A percentile compares a stretch with the other conserved stretches of the same genome.
phyloP scores from a whole-genome alignment of 1,284 basidiomycete species.

The Chiua sp. region DNA sequence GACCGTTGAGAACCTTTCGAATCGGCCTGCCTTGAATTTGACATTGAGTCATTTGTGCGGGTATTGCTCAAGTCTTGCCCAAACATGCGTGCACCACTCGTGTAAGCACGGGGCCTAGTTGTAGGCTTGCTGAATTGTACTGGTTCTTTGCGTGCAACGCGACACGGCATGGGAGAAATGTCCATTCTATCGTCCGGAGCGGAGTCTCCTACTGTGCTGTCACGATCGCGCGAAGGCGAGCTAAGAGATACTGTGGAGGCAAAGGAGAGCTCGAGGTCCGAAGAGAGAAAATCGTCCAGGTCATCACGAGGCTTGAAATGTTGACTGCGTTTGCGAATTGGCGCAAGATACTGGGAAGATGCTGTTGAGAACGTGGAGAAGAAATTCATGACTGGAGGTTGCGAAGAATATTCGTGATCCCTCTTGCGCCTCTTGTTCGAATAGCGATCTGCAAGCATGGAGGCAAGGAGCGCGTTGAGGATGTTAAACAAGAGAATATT shows the following conservation, averaged over 20 bases:
- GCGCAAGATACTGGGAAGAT: constrained; percentile 54
- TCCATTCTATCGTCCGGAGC: constrained; percentile 71
- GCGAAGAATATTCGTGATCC: constrained; percentile 33
- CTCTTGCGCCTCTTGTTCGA: constrained; percentile 53
- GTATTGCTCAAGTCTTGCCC: constrained; percentile 72
- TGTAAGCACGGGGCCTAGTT: constrained; percentile 62
- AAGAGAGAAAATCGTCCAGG: constrained; percentile 68
- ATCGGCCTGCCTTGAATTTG: constrained; percentile 43
- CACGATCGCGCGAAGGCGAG: constrained; percentile 60
- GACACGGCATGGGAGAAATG: constrained; percentile 69
- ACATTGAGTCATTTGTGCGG: constrained; percentile 23
- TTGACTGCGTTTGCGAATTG: constrained; percentile 53
- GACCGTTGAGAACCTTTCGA: constrained; percentile 62
- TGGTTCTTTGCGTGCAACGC: constrained; percentile 34
- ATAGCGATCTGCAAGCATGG: constrained; percentile 38
- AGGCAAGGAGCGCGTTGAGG: constrained; percentile 5
- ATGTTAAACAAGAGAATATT: constrained; percentile 11
- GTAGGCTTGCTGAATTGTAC: constrained; percentile 35
- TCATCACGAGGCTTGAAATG: constrained; percentile 51
- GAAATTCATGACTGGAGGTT: constrained; percentile 53
- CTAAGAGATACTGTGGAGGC: constrained; percentile 80
- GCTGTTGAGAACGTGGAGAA: constrained; percentile 44
- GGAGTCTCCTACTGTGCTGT: constrained; percentile 50
- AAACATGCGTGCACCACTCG: constrained; percentile 66
- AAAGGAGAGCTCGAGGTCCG: constrained; percentile 79